These are phyloP conservation scores for Suaeda aralocaspica DNA, from an alignment of 148 eudicot species.

Conservation along the genomic window DNA sequence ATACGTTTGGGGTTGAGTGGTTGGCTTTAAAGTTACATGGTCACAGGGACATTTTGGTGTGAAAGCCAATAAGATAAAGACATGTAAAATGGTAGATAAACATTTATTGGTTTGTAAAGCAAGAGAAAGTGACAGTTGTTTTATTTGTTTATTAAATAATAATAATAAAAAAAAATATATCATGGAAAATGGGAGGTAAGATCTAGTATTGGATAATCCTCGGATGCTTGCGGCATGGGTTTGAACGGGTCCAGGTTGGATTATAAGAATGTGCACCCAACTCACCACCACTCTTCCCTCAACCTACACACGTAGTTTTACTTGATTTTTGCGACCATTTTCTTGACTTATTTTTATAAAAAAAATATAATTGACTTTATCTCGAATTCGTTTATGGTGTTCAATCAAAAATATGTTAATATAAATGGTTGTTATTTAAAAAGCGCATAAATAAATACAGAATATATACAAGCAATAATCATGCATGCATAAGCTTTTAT, in stretches of 20 bases:
- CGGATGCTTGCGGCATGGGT: conserved; percentile 11
- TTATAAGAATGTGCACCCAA: neutral
- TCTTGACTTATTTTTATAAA: too few species aligned
- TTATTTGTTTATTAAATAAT: neutral
- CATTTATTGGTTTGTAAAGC: conserved; percentile 14
- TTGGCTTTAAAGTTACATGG: conserved; percentile 26
- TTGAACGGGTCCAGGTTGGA: conserved; percentile 20
- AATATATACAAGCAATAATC: too few species aligned
- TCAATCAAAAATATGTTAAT: too few species aligned
- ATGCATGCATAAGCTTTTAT: too few species aligned
- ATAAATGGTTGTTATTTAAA: too few species aligned
- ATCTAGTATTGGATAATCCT: conserved; percentile 22
- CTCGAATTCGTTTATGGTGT: too few species aligned
- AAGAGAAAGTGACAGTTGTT: conserved; percentile 14
- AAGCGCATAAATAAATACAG: too few species aligned
- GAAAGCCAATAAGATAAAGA: conserved; percentile 11
- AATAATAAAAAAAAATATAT: neutral
- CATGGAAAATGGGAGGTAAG: neutral
- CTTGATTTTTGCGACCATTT: too few species aligned
- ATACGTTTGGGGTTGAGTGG: conserved; percentile 14
- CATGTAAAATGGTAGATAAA: conserved; percentile 4
- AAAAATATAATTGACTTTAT: too few species aligned
- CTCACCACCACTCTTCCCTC: too few species aligned
- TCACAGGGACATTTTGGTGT: conserved; percentile 3
- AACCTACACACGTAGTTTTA: too few species aligned